Percentiles rank a stretch among this genome's conserved stretches.
These are phyloP conservation scores for Microthlaspi erraticum DNA, from an alignment of 345 rosid species.

Conservation along the genomic window DNA sequence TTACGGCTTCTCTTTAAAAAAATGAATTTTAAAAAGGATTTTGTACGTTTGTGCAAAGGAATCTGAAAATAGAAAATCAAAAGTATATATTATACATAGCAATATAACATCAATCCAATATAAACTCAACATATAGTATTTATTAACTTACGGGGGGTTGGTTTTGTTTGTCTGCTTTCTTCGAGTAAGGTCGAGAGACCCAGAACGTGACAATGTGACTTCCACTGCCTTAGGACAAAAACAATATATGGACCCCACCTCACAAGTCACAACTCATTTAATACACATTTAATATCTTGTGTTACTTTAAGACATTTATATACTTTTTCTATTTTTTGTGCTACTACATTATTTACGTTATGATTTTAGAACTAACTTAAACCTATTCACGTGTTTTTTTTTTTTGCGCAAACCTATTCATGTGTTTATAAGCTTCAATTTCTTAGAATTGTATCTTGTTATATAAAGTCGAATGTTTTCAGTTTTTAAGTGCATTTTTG, in stretches of 20 bases:
- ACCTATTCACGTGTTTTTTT: not conserved
- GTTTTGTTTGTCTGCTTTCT: constrained; percentile 38
- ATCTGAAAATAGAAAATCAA: constrained; percentile 14
- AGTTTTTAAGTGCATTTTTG: too few species aligned
- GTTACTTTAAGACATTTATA: not conserved
- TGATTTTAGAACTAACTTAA: not conserved
- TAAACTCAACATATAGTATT: not conserved
- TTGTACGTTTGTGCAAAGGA: constrained; percentile 32
- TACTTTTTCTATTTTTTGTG: not conserved
- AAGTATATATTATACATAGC: not conserved
- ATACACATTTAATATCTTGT: not conserved
- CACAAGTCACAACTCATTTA: too few species aligned
- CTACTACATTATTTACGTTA: not conserved
- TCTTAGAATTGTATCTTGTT: not conserved
- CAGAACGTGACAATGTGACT: constrained; percentile 42
- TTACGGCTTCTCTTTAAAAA: not conserved
- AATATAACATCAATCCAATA: too few species aligned
- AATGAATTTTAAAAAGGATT: not conserved
- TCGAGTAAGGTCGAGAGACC: constrained; percentile 26
- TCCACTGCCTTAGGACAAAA: constrained; percentile 37
- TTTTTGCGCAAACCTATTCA: too few species aligned
- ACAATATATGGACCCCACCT: constrained; percentile 11
- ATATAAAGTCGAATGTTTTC: too few species aligned
- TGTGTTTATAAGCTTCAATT: not conserved
- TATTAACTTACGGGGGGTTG: not conserved